Evolutionary conservation across 495 filamentous ascomycete species (phyloP), one percentile per base, ranked within the genome.

Genomic region (Chlorociboria aeruginascens): DNA sequence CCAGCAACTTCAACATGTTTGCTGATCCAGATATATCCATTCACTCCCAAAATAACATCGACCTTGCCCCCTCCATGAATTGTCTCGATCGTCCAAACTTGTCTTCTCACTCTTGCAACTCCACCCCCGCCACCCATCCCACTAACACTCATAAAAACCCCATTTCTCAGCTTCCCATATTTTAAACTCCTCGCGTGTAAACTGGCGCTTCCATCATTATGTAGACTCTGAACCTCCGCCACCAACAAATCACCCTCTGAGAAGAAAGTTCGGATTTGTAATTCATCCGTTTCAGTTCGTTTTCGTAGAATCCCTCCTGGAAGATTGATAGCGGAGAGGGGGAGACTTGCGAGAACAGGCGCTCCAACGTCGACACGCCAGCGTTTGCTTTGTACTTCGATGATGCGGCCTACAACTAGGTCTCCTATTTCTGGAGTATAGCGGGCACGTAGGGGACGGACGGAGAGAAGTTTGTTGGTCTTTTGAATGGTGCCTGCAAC

Each of bases 371-470:
- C 93, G 52, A 97, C 90, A 51, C 82, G 85, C 92, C 92, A 98
- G 28, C 89, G 81, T 61, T 80, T 79, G 7, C 81, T 76, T 59
- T 95, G 88, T 12, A 97, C 92, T 59, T 89, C 84, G 51, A 90
- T 78, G 54, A 98, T 95, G 49, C 92, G 81, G 34, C 92, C 93
- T 6, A 98, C 81, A 3, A 98, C 86, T 2, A 97, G 73, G 65
- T 98, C 92, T 49, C 92, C 92, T 51, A 98, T 94, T 63, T 95
- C 88, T 28, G 92, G 92, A 0, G 77, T 85, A 67, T 98, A 98
- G 33, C 93, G 83, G n/a, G 92, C 86, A 40, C 87, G 84, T 2
- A 98, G 71, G 0, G 92, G 89, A 3, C 77, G 74, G 35, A 98
- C 84, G 31, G 86, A 93, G 41, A 98, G 80, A 3, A 98, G 77